Evolutionary conservation across 306 rosid genomes (phyloP), one percentile per base, ranked within the genome.

Genomic region (Cicer pinnatifidum): DNA sequence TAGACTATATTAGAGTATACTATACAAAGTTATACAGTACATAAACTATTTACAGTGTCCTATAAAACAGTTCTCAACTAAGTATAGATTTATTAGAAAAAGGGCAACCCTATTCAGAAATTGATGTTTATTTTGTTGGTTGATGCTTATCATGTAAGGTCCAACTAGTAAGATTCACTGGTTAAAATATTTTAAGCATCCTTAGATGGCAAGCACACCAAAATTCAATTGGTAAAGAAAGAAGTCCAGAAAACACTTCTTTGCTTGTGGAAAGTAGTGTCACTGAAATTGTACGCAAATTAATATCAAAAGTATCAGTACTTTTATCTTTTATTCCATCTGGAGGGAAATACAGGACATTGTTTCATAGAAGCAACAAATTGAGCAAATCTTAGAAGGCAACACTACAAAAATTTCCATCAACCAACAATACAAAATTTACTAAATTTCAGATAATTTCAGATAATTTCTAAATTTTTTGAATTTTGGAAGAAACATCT

Each of bases 391-490:
- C 54, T 16, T 11, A 4, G 52, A 35, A 57, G 12, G 57, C 10
- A 71, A 44, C 59, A 66, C 53, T 11, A 65, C 43, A 75, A 80
- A 80, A 80, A 72, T 73, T 67, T 81, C 69, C 67, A 43, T 43
- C 19, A 44, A 65, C 17, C 72, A 63, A 69, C 71, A 63, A 10
- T 17, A 69, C 41, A 38, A 72, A 54, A 61, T 33, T 66, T 60
- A 51, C 67, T 33, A 65, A 77, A 71, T 50, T 66, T 58, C 56
- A 28, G 75, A 77, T 19, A 77, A 71, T 50, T 66, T 58, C 56
- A 23, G 75, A 77, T 19, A 54, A 62, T 75, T 2, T 28, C 33
- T 9, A 72, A 43, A 66, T 28, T 19, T 37, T 43, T 7, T 41
- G 77, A 48, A 57, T 61, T 41, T 12, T 48, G 66, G 69, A 72